Evolutionary conservation across 768 basidiomycete species (phyloP), one percentile per base, ranked within the genome.

Genomic region (Lentinus tigrinus): DNA sequence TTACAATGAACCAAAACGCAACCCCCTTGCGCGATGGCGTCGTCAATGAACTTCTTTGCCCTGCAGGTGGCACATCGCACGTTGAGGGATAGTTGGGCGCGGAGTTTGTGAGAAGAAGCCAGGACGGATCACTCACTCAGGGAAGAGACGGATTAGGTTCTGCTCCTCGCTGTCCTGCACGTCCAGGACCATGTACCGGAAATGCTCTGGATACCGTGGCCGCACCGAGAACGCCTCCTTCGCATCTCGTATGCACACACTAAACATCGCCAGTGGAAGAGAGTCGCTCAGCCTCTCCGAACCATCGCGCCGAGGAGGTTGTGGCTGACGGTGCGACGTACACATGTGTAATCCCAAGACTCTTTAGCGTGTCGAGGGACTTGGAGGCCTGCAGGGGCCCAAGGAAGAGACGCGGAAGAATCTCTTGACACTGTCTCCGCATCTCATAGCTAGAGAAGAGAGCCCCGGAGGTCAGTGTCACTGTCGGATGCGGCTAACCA

Each of bases 121-220:
- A 26, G 1, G 16, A 47, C 26, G 31, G 31, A 17, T 37, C 26
- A 76, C 84, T 55, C 62, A 94, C 94, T 71, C 69, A n/a, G 94
- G 95, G 72, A 96, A 96, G 42, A 95, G 74, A 26, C 91, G 81
- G 65, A 97, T 96, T 39, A 97, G 80, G 69, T 97, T 97, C 75
- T 97, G 95, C 68, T 96, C 94, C 71, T 95, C 93, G 63, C 85
- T 93, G 71, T 97, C 94, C 69, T 93, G 83, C 26, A 97, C 91
- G 69, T 95, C 89, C 34, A 96, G 77, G 1, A 86, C 85, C 68
- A 93, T 71, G 71, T 97, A 97, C 38, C 69, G 66, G 73, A 95
- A 93, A 21, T 82, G 75, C 0, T 88, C 88, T 3, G 87, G 87
- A 67, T 94, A 97, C 23, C 93, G 85, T 2, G 94, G 91, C 54